Percentiles rank a stretch among this genome's conserved stretches.
phyloP scores from a whole-genome alignment of 2,329 filamentous ascomycete species.

The Aureobasidium musti region DNA sequence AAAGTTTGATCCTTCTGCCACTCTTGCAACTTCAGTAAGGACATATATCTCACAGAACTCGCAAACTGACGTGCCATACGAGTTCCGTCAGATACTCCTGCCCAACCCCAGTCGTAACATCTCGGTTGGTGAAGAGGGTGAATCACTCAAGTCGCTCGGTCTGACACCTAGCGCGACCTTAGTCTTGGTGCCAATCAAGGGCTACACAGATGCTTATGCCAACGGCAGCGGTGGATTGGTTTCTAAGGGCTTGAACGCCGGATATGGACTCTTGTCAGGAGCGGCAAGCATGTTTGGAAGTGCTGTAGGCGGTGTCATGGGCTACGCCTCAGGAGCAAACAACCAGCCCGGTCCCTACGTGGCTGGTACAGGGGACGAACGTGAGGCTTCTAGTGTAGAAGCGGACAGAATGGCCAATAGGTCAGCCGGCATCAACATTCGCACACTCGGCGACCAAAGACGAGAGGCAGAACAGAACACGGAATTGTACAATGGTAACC shows the following conservation, averaged over 20 bases:
- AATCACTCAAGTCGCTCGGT: slow-evolving; percentile 67
- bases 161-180: slow-evolving; percentile 79
- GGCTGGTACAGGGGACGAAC: slow-evolving; percentile 35
- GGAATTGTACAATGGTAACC: slow-evolving; percentile 90
- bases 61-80: slow-evolving; percentile 61
- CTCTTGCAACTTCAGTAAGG: slow-evolving; percentile 67
- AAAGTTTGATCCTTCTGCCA: slow-evolving; percentile 63
- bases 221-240: slow-evolving; percentile 39
- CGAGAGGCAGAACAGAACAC: slow-evolving; percentile 50
- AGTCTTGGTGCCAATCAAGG: slow-evolving; percentile 71
- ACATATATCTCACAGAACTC: slow-evolving; percentile 69
- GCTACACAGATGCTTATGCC: slow-evolving; percentile 61
- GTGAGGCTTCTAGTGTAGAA: slow-evolving; percentile 32
- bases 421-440: slow-evolving; percentile 44
- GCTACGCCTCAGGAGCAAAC: slow-evolving; percentile 30
- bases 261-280: slow-evolving; percentile 41
- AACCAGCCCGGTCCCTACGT: slow-evolving; percentile 34
- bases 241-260: slow-evolving; percentile 40
- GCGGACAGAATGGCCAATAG: slow-evolving; percentile 34
- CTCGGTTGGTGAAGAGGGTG: slow-evolving; percentile 71
- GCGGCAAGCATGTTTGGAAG: slow-evolving; percentile 42
- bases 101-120: slow-evolving; percentile 75
- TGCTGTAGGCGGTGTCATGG: slow-evolving; percentile 37
- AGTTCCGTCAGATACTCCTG: slow-evolving; percentile 79
- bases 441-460: slow-evolving; percentile 51